phyloP scores from a whole-genome alignment of 2,329 filamentous ascomycete species.

The Aureobasidium namibiae region DNA sequence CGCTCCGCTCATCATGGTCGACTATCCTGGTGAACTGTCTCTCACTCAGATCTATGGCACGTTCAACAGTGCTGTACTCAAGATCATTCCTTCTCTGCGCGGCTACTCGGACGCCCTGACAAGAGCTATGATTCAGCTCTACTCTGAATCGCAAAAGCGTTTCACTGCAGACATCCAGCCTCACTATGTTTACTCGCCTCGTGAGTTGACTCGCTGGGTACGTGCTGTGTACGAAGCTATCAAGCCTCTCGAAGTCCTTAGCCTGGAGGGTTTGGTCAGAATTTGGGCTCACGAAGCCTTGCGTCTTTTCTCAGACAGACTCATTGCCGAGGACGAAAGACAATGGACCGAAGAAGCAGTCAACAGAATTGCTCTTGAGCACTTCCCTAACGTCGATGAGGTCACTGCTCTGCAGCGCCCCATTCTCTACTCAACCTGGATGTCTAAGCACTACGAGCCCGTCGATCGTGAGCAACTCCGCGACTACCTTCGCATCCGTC shows the following conservation, averaged over 20 bases:
- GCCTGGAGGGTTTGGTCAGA: conserved; percentile 82
- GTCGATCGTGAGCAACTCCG: conserved; percentile 91
- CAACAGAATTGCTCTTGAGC: conserved; percentile 74
- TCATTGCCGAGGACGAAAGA: conserved; percentile 88
- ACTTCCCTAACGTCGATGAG: conserved; percentile 94
- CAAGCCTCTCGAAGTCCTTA: conserved; percentile 76
- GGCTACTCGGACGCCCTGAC: conserved; percentile 92
- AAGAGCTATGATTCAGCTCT: conserved; percentile 95
- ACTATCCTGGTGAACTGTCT: conserved; percentile 93
- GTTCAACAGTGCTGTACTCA: conserved; percentile 92
- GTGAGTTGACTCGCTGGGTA: conserved; percentile 96
- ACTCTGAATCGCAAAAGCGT: conserved; percentile 83
- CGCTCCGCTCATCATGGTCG: conserved; percentile 98
- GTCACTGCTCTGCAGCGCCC: conserved; percentile 81
- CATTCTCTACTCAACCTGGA: conserved; percentile 98
- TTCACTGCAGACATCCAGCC: conserved; percentile 97
- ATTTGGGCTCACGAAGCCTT: conserved; percentile 98
- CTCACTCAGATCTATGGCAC: conserved; percentile 97
- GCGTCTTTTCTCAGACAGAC: conserved; percentile 91
- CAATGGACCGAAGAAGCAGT: conserved; percentile 91
- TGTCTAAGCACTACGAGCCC: conserved; percentile 96
- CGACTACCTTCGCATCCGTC: conserved; percentile 92
- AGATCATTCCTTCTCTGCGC: conserved; percentile 89
- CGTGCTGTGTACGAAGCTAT: conserved; percentile 97
- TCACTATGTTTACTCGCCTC: conserved; percentile 98